phyloP scores from a whole-genome alignment of 2,329 filamentous ascomycete genomes.

The Lecanicillium sp. region DNA sequence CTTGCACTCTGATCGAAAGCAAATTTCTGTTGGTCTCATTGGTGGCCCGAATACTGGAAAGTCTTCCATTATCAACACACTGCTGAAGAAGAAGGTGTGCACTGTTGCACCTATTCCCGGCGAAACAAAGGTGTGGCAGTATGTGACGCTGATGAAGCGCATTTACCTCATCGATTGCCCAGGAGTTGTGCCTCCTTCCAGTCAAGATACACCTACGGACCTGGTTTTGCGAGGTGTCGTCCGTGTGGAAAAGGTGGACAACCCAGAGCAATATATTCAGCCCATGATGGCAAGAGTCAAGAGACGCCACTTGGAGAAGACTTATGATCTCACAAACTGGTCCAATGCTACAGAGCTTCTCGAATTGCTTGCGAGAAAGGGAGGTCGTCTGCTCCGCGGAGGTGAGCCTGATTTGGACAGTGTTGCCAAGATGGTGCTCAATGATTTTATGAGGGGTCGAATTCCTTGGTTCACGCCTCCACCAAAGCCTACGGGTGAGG shows the following conservation, averaged over 20 bases:
- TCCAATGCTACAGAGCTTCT: conserved; percentile 73
- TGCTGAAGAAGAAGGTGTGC: conserved; percentile 90
- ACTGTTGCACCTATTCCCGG: conserved; percentile 90
- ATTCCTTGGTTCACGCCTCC: conserved; percentile 93
- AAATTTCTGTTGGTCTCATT: conserved; percentile 86
- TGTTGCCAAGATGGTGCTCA: conserved; percentile 93
- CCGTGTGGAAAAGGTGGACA: conserved; percentile 89
- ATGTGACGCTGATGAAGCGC: conserved; percentile 89
- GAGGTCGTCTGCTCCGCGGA: conserved; percentile 76
- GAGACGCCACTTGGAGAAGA: conserved; percentile 80
- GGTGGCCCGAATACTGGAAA: conserved; percentile 82
- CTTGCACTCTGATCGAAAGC: conserved; percentile 83
- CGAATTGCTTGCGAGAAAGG: conserved; percentile 78
- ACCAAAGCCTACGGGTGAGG: conserved; percentile 61
- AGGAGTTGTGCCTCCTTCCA: conserved; percentile 87
- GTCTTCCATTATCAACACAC: conserved; percentile 92
- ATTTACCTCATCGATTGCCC: conserved; percentile 92
- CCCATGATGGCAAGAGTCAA: conserved; percentile 75
- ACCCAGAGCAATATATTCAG: conserved; percentile 91
- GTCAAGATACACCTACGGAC: conserved; percentile 75
- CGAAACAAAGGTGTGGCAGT: conserved; percentile 97
- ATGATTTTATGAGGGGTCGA: conserved; percentile 91
- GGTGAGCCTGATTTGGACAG: conserved; percentile 94
- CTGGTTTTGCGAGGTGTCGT: conserved; percentile 87
- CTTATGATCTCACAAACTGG: conserved; percentile 81